Conservation (phyloP, 176 grass and related monocot species). For the Oryza nivara region DNA sequence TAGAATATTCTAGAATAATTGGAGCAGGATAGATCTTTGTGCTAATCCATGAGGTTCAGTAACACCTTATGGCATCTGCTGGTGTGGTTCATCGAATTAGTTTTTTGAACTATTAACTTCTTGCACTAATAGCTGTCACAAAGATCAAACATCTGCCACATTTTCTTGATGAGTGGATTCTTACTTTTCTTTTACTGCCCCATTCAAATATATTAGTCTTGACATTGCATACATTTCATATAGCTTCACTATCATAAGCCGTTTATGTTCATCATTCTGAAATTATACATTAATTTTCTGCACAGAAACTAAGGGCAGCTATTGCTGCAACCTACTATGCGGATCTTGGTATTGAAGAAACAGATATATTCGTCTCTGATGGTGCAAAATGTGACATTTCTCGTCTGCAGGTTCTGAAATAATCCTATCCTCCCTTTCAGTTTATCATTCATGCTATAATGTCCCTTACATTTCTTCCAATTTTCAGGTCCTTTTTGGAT, state of each 20-base stretch:
- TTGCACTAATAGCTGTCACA: not conserved
- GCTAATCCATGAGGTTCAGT: not conserved
- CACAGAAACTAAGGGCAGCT: slow-evolving; percentile 83
- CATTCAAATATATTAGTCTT: slow-evolving; percentile 6
- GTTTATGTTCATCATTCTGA: slow-evolving; percentile 5
- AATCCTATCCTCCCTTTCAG: not conserved
- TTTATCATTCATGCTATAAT: slow-evolving; percentile 15
- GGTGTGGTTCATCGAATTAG: not conserved
- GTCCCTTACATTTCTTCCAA: slow-evolving; percentile 12
- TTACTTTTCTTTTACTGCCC: slow-evolving; percentile 9
- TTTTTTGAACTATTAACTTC: not conserved
- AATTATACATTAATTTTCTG: slow-evolving; percentile 27
- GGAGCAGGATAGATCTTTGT: not conserved
- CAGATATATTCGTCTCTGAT: slow-evolving; percentile 96
- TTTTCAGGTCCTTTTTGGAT: slow-evolving; percentile 87
- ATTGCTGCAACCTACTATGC: slow-evolving; percentile 89
- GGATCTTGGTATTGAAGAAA: slow-evolving; percentile 80
- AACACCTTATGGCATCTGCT: not conserved
- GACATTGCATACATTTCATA: slow-evolving; percentile 9
- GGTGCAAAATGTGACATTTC: slow-evolving; percentile 99
- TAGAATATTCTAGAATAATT: not conserved
- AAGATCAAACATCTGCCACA: not conserved
- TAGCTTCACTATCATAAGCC: not conserved
- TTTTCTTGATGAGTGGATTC: not conserved
- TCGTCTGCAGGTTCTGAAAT: slow-evolving; percentile 72